Percentiles rank a stretch among this genome's conserved stretches.
Conservation (phyloP, 257 asterid species). For the Fraxinus cuspidata region DNA sequence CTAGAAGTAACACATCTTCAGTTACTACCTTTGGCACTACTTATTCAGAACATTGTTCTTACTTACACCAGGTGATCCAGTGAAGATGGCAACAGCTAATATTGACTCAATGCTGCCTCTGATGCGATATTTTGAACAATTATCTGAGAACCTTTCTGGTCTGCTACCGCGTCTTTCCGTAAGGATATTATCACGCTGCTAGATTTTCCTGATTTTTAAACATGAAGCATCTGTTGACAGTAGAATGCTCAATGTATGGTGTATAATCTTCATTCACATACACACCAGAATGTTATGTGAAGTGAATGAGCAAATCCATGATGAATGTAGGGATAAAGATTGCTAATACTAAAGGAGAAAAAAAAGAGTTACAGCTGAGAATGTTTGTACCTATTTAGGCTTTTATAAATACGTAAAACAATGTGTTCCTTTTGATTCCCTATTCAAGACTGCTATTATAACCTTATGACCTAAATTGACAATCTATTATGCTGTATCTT, state of each 20-base stretch:
- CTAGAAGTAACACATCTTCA: constrained; percentile 9
- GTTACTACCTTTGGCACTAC: constrained; percentile 16
- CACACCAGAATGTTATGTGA: not conserved
- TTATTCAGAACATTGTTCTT: constrained; percentile 18
- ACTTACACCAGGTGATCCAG: constrained; percentile 70
- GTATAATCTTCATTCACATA: not conserved
- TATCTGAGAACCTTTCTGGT: constrained; percentile 57
- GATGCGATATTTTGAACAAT: constrained; percentile 45
- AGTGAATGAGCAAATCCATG: not conserved
- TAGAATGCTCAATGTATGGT: not conserved
- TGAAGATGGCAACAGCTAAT: constrained; percentile 78
- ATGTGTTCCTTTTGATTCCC: not conserved
- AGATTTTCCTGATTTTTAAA: not conserved
- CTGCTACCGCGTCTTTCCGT: constrained; percentile 76
- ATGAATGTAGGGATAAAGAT: not conserved
- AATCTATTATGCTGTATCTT: not conserved
- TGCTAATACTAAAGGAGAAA: not conserved
- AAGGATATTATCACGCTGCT: constrained; percentile 33
- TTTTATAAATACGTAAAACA: not conserved
- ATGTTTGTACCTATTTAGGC: not conserved
- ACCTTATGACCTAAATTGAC: not conserved
- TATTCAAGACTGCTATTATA: not conserved
- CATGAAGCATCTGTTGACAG: not conserved
- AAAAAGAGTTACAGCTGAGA: not conserved
- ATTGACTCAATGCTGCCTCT: constrained; percentile 50